These are phyloP conservation scores for Toxoplasma gondii DNA, from an alignment of 169 alveolate species.

Conservation along the genomic window DNA sequence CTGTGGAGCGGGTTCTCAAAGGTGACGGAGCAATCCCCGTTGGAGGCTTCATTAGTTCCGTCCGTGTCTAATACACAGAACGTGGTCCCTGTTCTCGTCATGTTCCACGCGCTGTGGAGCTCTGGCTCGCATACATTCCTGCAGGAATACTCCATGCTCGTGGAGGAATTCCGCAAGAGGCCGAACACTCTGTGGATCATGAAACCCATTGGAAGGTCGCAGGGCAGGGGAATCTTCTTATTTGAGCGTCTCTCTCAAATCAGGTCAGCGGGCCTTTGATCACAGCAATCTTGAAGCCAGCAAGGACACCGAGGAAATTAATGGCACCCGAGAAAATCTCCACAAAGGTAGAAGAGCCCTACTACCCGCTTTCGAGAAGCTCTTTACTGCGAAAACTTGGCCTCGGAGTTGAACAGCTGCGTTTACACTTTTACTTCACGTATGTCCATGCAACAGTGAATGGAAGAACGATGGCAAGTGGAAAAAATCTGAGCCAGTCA, in stretches of 20 bases:
- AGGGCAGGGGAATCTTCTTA: slow-evolving; percentile 95
- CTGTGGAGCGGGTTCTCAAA: no score
- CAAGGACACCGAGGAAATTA: neutral
- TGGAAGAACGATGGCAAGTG: neutral
- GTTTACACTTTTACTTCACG: neutral
- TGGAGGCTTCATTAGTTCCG: no score
- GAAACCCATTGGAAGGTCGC: slow-evolving; percentile 95
- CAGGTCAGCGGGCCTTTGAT: slow-evolving; percentile 65
- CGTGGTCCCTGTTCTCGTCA: no score
- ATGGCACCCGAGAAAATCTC: neutral
- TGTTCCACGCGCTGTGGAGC: no score
- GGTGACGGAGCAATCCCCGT: no score
- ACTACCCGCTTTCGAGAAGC: no score
- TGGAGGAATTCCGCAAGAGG: slow-evolving; percentile 92
- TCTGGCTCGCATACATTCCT: no score
- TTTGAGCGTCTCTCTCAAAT: slow-evolving; percentile 91
- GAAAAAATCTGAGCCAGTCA: neutral
- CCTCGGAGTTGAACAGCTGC: neutral
- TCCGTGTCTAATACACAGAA: no score
- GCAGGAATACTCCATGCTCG: slow-evolving; percentile 91
- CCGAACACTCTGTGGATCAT: slow-evolving; percentile 92
- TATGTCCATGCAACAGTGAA: neutral
- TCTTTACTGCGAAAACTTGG: neutral
- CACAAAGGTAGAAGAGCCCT: neutral
- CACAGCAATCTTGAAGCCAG: neutral